Base-by-base conservation (phyloP, 2,329 filamentous ascomycete species). In the Colletotrichum camelliae region DNA sequence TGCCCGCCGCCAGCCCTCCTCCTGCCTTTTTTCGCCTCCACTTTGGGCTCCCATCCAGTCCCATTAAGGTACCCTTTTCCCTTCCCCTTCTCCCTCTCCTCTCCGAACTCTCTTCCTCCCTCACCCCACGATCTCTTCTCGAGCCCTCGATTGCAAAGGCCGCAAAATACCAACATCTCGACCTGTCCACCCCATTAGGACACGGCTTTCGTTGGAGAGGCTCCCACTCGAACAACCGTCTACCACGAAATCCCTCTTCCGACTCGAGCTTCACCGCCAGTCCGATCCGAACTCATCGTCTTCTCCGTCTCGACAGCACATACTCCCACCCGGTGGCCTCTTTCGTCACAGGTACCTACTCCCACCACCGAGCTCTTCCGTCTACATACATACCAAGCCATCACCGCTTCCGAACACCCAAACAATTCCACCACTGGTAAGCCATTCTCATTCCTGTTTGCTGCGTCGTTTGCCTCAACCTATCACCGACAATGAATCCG, bases 81-180 rank as follows among this genome's bases (percentile, higher is more conserved):
- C 74, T 52, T 76, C 62, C 60, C 67, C 52, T 66, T 65, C 60
- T 52, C 55, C 60, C 39, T 57, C 33, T 52, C 48, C 57, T 16
- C 68, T 70, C 21, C 52, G 29, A 29, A 33, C 66, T 29, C 60
- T 74, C 67, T 67, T 61, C 69, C 43, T 76, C 68, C 60, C 71
- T 75, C 72, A 76, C 74, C 66, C 74, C 74, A 76, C 74, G 74
- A 76, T 70, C 74, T 64, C 74, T 75, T 70, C 13, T 70, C 39
- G 61, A 74, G 66, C 66, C 66, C 52, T 76, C 57, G 71, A 70
- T 58, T 68, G 64, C 72, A 75, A 75, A 75, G 73, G 73, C 70
- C 39, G 29, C 33, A 57, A 43, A 67, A 35, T 39, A 21, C 39
- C 71, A 68, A 65, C 73, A 73, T 37, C 60, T 65, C 70, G 64